A percentile compares a stretch with the other conserved stretches of the same genome.
These are phyloP conservation scores for Fraxinus excelsior DNA, from an alignment of 257 asterid genomes.

Conservation along the genomic window DNA sequence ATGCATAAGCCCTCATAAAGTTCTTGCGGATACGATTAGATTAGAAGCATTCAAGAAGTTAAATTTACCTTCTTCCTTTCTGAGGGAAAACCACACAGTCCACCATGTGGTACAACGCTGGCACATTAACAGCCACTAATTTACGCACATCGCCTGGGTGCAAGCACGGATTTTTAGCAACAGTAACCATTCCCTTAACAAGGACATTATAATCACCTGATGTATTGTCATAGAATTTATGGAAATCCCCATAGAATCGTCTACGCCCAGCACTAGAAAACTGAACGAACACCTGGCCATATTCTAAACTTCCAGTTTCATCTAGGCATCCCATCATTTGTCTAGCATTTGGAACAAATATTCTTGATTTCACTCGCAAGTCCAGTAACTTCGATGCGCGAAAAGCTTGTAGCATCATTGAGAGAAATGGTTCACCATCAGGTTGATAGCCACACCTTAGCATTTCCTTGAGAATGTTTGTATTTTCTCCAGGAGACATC, in stretches of 20 bases:
- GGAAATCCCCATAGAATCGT: conserved; percentile 34
- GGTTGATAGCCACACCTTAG: conserved; percentile 87
- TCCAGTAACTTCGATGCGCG: conserved; percentile 73
- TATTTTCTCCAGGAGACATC: conserved; percentile 86
- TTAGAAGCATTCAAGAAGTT: conserved; percentile 7
- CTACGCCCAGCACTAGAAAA: conserved; percentile 46
- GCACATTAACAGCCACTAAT: conserved; percentile 60
- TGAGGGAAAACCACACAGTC: conserved; percentile 89
- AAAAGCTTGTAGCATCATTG: conserved; percentile 85
- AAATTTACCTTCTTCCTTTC: conserved; percentile 66
- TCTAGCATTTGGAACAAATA: conserved; percentile 69
- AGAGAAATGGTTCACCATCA: conserved; percentile 74
- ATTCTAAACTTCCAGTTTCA: conserved; percentile 70
- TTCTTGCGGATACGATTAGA: background rate
- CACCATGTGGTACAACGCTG: conserved; percentile 73
- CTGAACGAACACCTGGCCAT: conserved; percentile 87
- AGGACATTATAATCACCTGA: conserved; percentile 24
- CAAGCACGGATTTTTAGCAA: conserved; percentile 94
- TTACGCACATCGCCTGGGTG: conserved; percentile 97
- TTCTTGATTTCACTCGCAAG: conserved; percentile 59
- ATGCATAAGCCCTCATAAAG: background rate
- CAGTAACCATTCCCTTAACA: conserved; percentile 55
- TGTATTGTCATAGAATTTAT: conserved; percentile 17
- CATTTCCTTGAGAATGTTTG: conserved; percentile 76
- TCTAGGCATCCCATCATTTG: conserved; percentile 94